These are phyloP conservation scores for Colletotrichum trifolii DNA, from an alignment of 2,329 filamentous ascomycete species.

Conservation along the genomic window DNA sequence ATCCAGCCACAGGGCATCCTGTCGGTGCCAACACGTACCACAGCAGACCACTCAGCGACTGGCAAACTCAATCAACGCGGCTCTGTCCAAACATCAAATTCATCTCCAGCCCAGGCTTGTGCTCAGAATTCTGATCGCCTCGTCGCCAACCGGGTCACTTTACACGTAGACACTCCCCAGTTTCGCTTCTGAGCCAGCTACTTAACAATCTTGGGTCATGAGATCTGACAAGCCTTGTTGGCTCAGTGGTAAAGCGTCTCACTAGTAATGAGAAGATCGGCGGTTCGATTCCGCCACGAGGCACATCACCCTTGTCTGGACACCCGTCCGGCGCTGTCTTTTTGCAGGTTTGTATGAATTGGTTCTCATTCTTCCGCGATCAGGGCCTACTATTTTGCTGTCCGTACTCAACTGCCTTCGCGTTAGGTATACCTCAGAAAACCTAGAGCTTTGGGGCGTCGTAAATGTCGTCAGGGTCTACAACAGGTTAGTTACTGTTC, in stretches of 20 bases:
- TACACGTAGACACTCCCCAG: no score
- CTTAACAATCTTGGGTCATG: rapidly evolving
- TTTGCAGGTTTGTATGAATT: not conserved
- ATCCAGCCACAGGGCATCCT: no score
- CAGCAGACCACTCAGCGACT: no score
- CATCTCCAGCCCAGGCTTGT: no score
- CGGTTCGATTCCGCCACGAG: constrained; percentile 39
- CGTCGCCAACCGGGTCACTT: no score
- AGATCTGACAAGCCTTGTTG: constrained; percentile 39
- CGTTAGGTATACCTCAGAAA: not conserved
- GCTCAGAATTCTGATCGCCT: no score
- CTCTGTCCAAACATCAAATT: no score
- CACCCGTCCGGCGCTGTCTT: rapidly evolving
- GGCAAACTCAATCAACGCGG: no score
- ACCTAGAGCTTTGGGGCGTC: constrained; percentile 55
- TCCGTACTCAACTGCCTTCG: not conserved
- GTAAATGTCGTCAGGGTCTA: constrained; percentile 65
- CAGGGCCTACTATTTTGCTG: not conserved
- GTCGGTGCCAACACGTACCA: no score
- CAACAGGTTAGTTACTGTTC: constrained; percentile 22
- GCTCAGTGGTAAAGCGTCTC: constrained; percentile 39
- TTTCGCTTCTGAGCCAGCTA: not conserved
- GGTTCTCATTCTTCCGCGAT: rapidly evolving
- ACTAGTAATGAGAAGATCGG: constrained; percentile 40
- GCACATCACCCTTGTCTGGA: constrained; percentile 1